These are phyloP conservation scores for Stenogyne calaminthoides DNA, from an alignment of 305 asterid genomes.

Conservation along the genomic window DNA sequence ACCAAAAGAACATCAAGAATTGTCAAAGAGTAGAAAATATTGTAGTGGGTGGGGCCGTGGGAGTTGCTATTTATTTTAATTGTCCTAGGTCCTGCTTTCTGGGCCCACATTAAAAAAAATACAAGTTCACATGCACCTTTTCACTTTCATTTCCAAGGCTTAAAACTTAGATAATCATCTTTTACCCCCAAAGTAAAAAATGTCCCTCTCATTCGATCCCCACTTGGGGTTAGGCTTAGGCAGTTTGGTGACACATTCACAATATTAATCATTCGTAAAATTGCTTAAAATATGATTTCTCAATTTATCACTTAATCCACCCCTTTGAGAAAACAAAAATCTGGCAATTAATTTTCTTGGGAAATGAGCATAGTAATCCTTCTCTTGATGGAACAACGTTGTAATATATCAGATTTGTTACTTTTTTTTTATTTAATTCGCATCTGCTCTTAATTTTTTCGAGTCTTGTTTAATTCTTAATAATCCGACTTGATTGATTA, in stretches of 20 bases:
- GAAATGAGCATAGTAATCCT: too few relatives aligned
- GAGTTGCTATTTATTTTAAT: background rate
- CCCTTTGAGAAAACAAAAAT: background rate
- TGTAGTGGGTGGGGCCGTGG: background rate
- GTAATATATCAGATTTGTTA: too few relatives aligned
- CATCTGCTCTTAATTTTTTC: too few relatives aligned
- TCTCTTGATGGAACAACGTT: too few relatives aligned
- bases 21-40: background rate
- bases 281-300: background rate
- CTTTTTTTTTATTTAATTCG: too few relatives aligned
- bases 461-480: too few relatives aligned
- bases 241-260: background rate
- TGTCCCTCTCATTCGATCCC: conserved; percentile 5
- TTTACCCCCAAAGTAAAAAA: background rate
- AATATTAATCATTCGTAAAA: background rate
- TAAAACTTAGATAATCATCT: background rate
- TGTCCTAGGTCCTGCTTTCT: conserved; percentile 12
- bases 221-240: background rate
- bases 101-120: background rate
- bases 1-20: background rate
- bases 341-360: background rate
- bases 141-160: conserved; percentile 28
- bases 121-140: conserved; percentile 31
- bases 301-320: background rate
- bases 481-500: too few relatives aligned